Base-by-base conservation (phyloP, 441 rosid genomes). In the Viola pubescens region DNA sequence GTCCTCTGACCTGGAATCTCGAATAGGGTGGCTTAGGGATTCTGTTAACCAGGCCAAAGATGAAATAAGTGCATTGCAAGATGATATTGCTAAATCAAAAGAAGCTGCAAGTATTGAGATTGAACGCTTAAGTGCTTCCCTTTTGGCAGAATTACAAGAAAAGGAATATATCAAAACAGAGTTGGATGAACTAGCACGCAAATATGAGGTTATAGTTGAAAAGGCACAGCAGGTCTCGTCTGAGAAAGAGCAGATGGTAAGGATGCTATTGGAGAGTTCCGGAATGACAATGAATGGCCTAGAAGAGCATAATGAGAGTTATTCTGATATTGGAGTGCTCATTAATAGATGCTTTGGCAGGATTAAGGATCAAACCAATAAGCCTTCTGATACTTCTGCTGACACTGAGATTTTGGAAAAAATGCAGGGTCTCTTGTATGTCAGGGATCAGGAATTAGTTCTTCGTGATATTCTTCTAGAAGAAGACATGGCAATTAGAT, bases 381-480 rank as follows among this genome's bases (percentile, higher is more conserved):
- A 70, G 51, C 63, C 87, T 64, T 55, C 59, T 56, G 70, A 68
- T 68, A 60, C 68, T 65, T 72, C 81, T 52, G 73, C 62, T 56
- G 72, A 76, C 55, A 52, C 64, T 65, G 84, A 86, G 59, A 49
- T 64, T 44, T 70, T 81, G 64, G 86, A 87, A 67, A 82, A 73
- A 68, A 63, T 85, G 75, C 89, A 84, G 77, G 57, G 79, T 70
- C 80, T 84, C 52, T 76, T 92, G 74, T 92, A 86, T 79, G 75
- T 78, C 59, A 79, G 73, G 70, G 65, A 75, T 73, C 82, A 61
- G 62, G 98, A 89, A 48, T 73, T 84, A 74, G 73, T 70, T 59
- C 81, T 92, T 62, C 79, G 74, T 65, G 70, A 82, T 79, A 80
- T 75, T 68, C 65, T 89, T 65, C 72, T 84, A 38, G 87, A 79